These are phyloP conservation scores for Rhodotorula toruloides DNA, from an alignment of 768 basidiomycete species.

Conservation along the genomic window DNA sequence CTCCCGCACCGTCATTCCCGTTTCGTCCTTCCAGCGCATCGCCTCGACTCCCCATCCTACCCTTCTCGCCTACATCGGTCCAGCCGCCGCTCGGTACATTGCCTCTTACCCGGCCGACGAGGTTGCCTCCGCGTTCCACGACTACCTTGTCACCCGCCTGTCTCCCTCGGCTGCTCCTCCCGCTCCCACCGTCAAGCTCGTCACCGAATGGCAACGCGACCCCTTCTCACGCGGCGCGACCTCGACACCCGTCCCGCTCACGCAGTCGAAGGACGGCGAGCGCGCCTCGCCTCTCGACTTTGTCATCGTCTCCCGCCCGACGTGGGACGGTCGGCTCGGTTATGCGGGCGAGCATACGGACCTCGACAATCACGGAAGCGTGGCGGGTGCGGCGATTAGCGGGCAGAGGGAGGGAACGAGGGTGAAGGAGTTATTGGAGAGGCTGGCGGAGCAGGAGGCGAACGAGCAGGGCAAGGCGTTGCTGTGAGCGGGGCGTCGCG, in stretches of 20 bases:
- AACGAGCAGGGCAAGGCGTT: too few species aligned
- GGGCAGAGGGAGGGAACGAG: constrained; percentile 48
- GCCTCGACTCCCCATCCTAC: constrained; percentile 30
- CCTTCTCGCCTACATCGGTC: constrained; percentile 41
- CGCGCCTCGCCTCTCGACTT: constrained; percentile 48
- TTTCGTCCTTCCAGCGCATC: constrained; percentile 29
- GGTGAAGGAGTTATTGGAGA: constrained; percentile 43
- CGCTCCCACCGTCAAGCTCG: constrained; percentile 13
- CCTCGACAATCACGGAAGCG: constrained; percentile 47
- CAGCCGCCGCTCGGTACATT: constrained; percentile 21
- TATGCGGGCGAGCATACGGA: constrained; percentile 52
- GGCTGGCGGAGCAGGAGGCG: background rate
- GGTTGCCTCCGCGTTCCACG: constrained; percentile 27
- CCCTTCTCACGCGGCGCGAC: constrained; percentile 48
- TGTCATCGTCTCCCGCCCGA: constrained; percentile 45
- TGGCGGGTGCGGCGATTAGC: constrained; percentile 45
- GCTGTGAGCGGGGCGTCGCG: too few species aligned
- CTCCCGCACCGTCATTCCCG: constrained; percentile 17
- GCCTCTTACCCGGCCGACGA: constrained; percentile 8
- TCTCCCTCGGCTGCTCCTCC: background rate
- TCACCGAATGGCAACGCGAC: constrained; percentile 47
- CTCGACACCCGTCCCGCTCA: constrained; percentile 44
- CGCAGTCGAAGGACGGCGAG: constrained; percentile 20
- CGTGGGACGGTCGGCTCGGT: constrained; percentile 46
- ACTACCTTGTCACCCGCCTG: constrained; percentile 30